Percentiles rank a stretch among this genome's conserved stretches.
Conservation (phyloP, 2,329 filamentous ascomycete species). For the Phoma sp. region DNA sequence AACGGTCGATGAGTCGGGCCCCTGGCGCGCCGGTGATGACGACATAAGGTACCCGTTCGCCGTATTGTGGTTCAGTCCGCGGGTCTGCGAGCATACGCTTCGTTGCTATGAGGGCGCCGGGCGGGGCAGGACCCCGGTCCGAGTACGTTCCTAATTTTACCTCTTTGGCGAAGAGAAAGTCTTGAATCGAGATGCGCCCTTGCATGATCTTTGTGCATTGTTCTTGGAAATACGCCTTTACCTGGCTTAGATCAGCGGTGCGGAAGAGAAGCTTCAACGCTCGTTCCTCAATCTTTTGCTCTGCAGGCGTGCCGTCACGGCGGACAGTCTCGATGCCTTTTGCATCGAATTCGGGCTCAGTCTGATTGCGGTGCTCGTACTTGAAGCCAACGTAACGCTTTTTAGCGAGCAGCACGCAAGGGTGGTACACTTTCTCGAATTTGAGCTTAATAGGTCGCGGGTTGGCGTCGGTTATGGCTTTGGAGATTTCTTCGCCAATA, state of each 20-base stretch:
- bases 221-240: constrained; percentile 87
- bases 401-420: constrained; percentile 91
- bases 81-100: constrained; percentile 86
- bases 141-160: constrained; percentile 90
- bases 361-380: constrained; percentile 80
- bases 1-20: constrained; percentile 84
- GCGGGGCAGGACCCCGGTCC: constrained; percentile 78
- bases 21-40: constrained; percentile 88
- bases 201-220: constrained; percentile 94
- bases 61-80: constrained; percentile 88
- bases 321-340: constrained; percentile 98
- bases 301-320: constrained; percentile 89
- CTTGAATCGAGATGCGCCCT: constrained; percentile 85
- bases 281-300: constrained; percentile 96
- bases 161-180: constrained; percentile 94
- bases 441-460: constrained; percentile 93
- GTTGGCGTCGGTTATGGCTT: constrained; percentile 85
- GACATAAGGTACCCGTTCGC: constrained; percentile 93
- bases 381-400: constrained; percentile 99
- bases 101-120: constrained; percentile 87
- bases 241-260: constrained; percentile 83
- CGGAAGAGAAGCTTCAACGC: constrained; percentile 88
- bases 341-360: constrained; percentile 88
- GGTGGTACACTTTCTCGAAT: constrained; percentile 98
- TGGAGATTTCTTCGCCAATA: constrained; percentile 90